These are phyloP conservation scores for Pythium guiyangense DNA, from an alignment of 352 stramenopile genomes.

Conservation along the genomic window DNA sequence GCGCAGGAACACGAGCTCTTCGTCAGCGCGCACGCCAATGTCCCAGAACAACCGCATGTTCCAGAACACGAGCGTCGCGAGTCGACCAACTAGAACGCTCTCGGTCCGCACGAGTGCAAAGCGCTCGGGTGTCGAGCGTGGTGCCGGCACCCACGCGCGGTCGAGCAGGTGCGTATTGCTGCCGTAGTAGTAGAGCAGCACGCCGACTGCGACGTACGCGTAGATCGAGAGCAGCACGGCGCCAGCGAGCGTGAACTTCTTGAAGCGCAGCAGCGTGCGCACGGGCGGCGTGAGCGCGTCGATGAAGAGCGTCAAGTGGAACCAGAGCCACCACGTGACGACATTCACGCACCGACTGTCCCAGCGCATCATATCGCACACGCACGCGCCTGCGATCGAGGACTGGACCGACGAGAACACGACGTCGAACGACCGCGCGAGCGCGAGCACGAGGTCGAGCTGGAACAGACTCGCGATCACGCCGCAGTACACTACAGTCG, in stretches of 20 bases:
- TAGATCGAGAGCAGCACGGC: constrained; percentile 23
- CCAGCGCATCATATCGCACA: constrained; percentile 34
- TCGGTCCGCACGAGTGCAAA: constrained; percentile 5
- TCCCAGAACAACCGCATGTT: constrained; percentile 23
- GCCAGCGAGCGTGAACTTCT: constrained; percentile 15
- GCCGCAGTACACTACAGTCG: constrained; percentile 11
- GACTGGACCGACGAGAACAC: constrained; percentile 23
- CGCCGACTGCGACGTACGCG: constrained; percentile 11
- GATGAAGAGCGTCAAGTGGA: constrained; percentile 38
- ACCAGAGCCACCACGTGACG: constrained; percentile 40
- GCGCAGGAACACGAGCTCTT: constrained; percentile 22
- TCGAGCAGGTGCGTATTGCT: constrained; percentile 9
- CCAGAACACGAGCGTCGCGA: constrained; percentile 25
- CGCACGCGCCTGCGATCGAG: constrained; percentile 8
- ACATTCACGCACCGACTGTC: constrained; percentile 24
- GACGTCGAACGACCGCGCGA: constrained; percentile 21
- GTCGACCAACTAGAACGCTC: constrained; percentile 16
- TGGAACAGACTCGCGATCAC: constrained; percentile 17
- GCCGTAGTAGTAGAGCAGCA: constrained; percentile 23
- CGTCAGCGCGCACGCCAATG: constrained; percentile 20
- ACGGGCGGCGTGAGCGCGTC: constrained; percentile 40
- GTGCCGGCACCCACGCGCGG: not conserved
- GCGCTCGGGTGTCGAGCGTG: not conserved
- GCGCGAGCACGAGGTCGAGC: constrained; percentile 11
- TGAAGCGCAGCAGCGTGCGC: constrained; percentile 16